Percentiles rank a stretch among this genome's conserved stretches.
Evolutionary conservation across 179 eudicot species (phyloP).

Genomic region (Pouteria campechiana): DNA sequence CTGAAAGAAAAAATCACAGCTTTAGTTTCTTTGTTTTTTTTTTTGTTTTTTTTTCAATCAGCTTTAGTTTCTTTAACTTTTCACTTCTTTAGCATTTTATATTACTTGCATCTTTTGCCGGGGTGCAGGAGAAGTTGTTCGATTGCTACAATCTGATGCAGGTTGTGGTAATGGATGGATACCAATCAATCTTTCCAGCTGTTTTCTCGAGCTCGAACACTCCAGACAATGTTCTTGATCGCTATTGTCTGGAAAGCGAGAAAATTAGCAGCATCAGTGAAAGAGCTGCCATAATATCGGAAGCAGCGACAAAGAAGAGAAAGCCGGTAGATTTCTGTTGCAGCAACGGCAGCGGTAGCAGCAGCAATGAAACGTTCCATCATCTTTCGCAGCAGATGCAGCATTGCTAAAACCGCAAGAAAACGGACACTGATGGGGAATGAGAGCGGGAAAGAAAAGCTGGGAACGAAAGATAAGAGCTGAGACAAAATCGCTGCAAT

Average conservation of each 20-base stretch:
- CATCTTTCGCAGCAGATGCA: too few relatives aligned
- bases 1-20: not conserved
- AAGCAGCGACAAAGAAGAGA: too few relatives aligned
- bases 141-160: slow-evolving; percentile 19
- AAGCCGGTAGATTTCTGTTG: too few relatives aligned
- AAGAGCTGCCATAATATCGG: too few relatives aligned
- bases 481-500: too few relatives aligned
- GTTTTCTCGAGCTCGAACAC: slow-evolving; percentile 14
- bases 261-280: too few relatives aligned
- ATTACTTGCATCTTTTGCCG: not conserved
- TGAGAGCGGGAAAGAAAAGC: too few relatives aligned
- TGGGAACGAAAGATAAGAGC: too few relatives aligned
- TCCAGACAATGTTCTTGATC: slow-evolving; percentile 21
- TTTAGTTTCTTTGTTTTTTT: not conserved
- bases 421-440: too few relatives aligned
- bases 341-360: too few relatives aligned
- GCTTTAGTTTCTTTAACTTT: not conserved
- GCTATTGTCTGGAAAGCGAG: slow-evolving; percentile 7
- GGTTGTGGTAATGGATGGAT: slow-evolving; percentile 20
- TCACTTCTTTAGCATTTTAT: not conserved
- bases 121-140: slow-evolving; percentile 13
- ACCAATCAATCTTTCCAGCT: slow-evolving; percentile 10
- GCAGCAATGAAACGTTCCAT: too few relatives aligned
- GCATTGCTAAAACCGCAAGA: too few relatives aligned
- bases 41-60: not conserved